Conservation (phyloP, 257 asterid species). For the Solanum peruvianum region DNA sequence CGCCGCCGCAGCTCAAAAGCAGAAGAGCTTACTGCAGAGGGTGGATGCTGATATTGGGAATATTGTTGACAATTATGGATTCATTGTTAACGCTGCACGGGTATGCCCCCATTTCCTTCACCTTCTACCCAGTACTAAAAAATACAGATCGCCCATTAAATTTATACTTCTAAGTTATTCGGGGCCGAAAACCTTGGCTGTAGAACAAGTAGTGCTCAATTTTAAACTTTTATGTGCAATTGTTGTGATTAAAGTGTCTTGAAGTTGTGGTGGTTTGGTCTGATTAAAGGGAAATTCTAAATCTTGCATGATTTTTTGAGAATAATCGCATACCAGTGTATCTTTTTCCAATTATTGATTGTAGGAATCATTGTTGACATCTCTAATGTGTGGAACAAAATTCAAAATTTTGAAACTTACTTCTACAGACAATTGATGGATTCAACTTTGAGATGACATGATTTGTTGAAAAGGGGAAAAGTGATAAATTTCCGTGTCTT, state of each 20-base stretch:
- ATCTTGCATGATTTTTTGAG: neutral
- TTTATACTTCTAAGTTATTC: too few species aligned
- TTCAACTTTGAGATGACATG: neutral
- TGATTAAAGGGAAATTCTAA: neutral
- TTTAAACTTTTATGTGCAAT: neutral
- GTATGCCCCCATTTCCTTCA: conserved; percentile 14
- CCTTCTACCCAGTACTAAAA: neutral
- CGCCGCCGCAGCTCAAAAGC: conserved; percentile 76
- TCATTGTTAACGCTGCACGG: conserved; percentile 70
- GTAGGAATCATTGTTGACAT: neutral
- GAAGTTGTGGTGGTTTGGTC: neutral
- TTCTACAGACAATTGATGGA: neutral
- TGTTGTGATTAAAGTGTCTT: neutral
- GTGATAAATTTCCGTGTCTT: neutral
- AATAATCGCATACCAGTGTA: neutral
- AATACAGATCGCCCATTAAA: neutral
- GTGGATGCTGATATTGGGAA: conserved; percentile 70
- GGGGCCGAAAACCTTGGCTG: too few species aligned
- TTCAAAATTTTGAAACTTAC: neutral
- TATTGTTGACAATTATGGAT: conserved; percentile 75
- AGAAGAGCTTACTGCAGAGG: conserved; percentile 68
- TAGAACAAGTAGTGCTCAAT: neutral
- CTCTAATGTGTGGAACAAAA: neutral
- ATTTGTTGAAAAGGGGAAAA: neutral
- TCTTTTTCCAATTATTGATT: neutral